phyloP scores from a whole-genome alignment of 2,329 filamentous ascomycete genomes.

The Emergomyces pasteurianus region DNA sequence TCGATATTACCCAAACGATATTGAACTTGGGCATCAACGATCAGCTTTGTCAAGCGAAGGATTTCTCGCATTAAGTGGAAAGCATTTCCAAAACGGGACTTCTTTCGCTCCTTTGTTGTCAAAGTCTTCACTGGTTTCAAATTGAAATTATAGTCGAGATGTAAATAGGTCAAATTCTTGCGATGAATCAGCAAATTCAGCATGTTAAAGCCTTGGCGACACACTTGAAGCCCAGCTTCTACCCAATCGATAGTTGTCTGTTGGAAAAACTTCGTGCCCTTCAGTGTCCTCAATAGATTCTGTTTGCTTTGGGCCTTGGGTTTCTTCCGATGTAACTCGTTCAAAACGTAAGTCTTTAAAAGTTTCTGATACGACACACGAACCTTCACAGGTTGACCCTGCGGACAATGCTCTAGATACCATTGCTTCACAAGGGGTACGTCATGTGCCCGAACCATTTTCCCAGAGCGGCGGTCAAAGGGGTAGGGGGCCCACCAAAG shows the following conservation, averaged over 20 bases:
- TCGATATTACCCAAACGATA: conserved; percentile 97
- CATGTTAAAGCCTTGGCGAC: conserved; percentile 98
- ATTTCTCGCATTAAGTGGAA: conserved; percentile 99
- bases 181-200: conserved; percentile 92
- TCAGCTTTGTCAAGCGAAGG: conserved; percentile 85
- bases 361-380: conserved; percentile 97
- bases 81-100: conserved; percentile 96
- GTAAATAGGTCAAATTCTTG: conserved; percentile 95
- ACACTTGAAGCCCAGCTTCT: conserved; percentile 94
- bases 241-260: conserved; percentile 99
- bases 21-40: conserved; percentile 96
- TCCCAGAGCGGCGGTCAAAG: conserved; percentile 84
- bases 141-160: conserved; percentile 99
- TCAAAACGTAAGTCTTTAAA: conserved; percentile 88
- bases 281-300: conserved; percentile 75
- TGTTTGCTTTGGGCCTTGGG: conserved; percentile 95
- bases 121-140: conserved; percentile 97
- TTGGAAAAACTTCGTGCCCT: conserved; percentile 98
- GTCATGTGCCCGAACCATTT: conserved; percentile 94
- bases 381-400: conserved; percentile 88
- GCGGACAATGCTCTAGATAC: conserved; percentile 92
- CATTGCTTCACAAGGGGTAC: conserved; percentile 95
- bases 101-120: conserved; percentile 98
- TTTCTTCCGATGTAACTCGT: conserved; percentile 90
- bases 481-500: conserved; percentile 98